Base-by-base conservation (phyloP, 352 stramenopile species). In the Globisporangium uncinulatum region DNA sequence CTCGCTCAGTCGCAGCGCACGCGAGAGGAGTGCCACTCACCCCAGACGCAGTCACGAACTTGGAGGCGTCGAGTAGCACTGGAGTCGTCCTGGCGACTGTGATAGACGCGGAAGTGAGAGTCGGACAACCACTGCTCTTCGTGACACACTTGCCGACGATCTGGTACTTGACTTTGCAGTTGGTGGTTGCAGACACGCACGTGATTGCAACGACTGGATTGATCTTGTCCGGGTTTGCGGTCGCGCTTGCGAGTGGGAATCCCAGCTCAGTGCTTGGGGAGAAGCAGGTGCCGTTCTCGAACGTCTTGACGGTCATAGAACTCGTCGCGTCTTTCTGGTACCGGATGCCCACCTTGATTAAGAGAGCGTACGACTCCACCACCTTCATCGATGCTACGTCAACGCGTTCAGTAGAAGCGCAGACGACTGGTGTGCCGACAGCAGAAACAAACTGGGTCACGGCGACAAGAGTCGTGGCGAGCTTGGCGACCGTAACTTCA, bases 111-210 rank as follows among this genome's bases (percentile, higher is more conserved):
- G 32, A 37, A 4, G 32, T 9, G n/a, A 47, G 21, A 3, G 5
- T 47, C 32, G 32, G 14, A 29, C 14, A 51, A 37, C 20, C 45
- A 21, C 11, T 13, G n/a, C 14, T 52, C 24, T 6, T 17, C 4
- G 13, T 5, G 4, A 52, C 24, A 11, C 46, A 52, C 31, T 14
- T 36, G 34, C 32, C 50, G 0, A 47, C 17, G 1, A 56, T n/a
- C n/a, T 56, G 14, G 36, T 56, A 37, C 50, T 56, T n/a, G 20
- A 56, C 19, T 11, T 13, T 21, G 50, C 50, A 56, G n/a, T n/a
- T 20, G 8, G n/a, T 17, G 20, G 3, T n/a, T 11, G 15, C 17
- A 0, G 50, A 39, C 0, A 36, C 11, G 15, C 50, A 56, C 4
- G 19, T 47, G 34, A 56, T 39, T 13, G 32, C 20, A 5, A 56